Evolutionary conservation across 306 rosid species (phyloP), one percentile per base, ranked within the genome.

Genomic region (Rubus idaeus): DNA sequence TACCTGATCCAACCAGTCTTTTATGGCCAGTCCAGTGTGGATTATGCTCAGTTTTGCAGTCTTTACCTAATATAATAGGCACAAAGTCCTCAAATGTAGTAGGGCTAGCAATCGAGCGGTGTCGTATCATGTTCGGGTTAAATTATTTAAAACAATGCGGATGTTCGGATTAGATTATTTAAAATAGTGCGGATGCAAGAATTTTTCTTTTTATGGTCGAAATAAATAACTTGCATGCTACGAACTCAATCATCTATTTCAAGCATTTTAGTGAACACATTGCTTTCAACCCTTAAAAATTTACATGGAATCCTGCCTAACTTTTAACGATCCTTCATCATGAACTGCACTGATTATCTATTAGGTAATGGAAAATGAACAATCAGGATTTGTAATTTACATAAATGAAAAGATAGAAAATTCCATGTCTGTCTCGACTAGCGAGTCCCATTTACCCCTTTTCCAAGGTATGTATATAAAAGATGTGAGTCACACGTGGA

Each of bases 401-500:
- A 40, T 67, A 50, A 62, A 75, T 66, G 56, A 45, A 60, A 78
- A 12, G 62, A 42, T 3, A n/a, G 30, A 50, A 44, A 40, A 82
- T 75, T 64, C 58, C 56, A 56, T 26, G 30, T 72, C 0, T 49
- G 75, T 77, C 84, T 86, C 73, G 79, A 64, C 71, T 41, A 10
- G 30, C 53, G 78, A 71, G 80, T 79, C 39, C 45, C 20, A 61
- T 16, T 78, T 53, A 56, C 41, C 72, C 62, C 55, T 75, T 84
- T 81, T 67, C 85, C 75, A 56, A 71, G 77, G 66, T 57, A 66
- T 12, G 7, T 42, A 85, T 21, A 82, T 79, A 81, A 82, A 79
- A 86, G 82, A 70, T 72, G 80, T 42, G 76, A 71, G 80, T 39
- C 85, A 84, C 87, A 82, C 90, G 90, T 89, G 88, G 85, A 87